Evolutionary conservation across 73 alveolate genomes (phyloP), one percentile per base, ranked within the genome.

Genomic region (Paramecium primaurelia): DNA sequence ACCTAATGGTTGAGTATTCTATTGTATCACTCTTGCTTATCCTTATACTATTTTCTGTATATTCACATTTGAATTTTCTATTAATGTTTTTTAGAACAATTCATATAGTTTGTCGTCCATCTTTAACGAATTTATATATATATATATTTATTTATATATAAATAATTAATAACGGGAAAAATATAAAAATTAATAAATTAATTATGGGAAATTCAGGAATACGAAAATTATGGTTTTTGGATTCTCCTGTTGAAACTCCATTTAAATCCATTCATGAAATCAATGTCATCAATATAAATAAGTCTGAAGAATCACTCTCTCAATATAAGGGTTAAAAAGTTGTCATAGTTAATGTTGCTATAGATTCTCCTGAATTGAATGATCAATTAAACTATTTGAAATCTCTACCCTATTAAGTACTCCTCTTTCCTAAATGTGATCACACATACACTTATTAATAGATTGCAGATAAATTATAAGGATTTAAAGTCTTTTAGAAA

Each of bases 191-290:
- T n/a, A 54, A 51, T 51, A 14, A 22, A 38, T 22, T 69, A 89
- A 71, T 26, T 26, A 89, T 89, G 94, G 92, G 94, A 89, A 89
- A 89, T 89, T 71, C 92, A 47, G 94, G 94, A 58, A 25, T 89
- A 54, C 30, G 94, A 89, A 89, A 89, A 60, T 85, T 89, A 34
- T 30, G 80, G 28, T 89, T 89, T 89, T 54, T 54, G 22, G 90
- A 64, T 38, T 64, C 80, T 54, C 58, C 51, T 44, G 85, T 89
- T 28, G 94, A 89, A 64, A 71, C 90, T 71, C 92, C 84, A 14
- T 89, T 26, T 71, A 71, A 59, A 71, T 45, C 86, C 11, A 25
- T 89, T 32, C 45, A 73, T 47, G 94, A 89, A 16, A 89, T 89
- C 28, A 71, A 44, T 30, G 92, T 89, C n/a, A 54, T 89, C 54